Conservation (phyloP, 176 grass and related monocot species). For the Cenchrus purpureus region DNA sequence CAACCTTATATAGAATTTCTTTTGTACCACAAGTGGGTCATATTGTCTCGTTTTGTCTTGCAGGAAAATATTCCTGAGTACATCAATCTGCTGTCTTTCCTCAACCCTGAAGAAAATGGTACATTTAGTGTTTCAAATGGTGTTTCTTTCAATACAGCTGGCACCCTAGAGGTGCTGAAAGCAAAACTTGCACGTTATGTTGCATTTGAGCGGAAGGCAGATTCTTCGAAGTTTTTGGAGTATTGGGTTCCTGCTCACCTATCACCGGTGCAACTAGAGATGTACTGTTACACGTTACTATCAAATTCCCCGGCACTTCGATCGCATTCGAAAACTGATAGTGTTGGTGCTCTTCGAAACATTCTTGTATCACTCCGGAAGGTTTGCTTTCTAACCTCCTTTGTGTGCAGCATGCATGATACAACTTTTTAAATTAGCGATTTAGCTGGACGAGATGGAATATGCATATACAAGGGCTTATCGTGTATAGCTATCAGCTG, state of each 20-base stretch:
- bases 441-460: conserved; percentile 9
- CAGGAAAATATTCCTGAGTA: conserved; percentile 80
- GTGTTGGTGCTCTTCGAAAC: conserved; percentile 72
- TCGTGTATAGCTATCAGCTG: conserved; percentile 11
- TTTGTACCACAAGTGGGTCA: conserved; percentile 10
- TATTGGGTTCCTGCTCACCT: conserved; percentile 89
- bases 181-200: conserved; percentile 56
- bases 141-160: conserved; percentile 49
- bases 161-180: conserved; percentile 61
- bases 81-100: conserved; percentile 80
- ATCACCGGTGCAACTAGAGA: conserved; percentile 82
- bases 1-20: conserved; percentile 21
- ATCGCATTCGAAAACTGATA: conserved; percentile 81
- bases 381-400: conserved; percentile 58
- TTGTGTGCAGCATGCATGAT: conserved; percentile 13
- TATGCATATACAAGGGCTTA: conserved; percentile 22
- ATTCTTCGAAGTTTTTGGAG: conserved; percentile 78
- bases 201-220: conserved; percentile 69
- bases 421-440: conserved; percentile 35
- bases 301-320: conserved; percentile 75
- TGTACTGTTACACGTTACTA: conserved; percentile 78
- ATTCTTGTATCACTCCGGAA: conserved; percentile 80
- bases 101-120: conserved; percentile 52
- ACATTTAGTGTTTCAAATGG: conserved; percentile 41
- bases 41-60: conserved; percentile 56